Percentiles rank a stretch among this genome's conserved stretches.
Conservation (phyloP, 2,329 filamentous ascomycete genomes). For the Penicillium vulpinum region DNA sequence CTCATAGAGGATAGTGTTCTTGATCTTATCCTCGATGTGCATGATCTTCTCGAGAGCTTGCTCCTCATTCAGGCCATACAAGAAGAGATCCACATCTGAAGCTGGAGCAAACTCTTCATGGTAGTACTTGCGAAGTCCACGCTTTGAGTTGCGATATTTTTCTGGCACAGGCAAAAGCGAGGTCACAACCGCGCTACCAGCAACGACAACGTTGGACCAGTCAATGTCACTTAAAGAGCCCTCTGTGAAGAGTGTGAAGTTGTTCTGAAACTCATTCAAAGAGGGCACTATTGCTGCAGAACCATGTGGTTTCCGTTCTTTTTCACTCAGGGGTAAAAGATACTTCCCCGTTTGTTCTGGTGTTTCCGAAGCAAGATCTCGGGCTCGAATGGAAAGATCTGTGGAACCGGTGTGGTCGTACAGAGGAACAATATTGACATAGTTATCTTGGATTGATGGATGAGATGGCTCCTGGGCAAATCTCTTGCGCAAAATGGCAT, state of each 20-base stretch:
- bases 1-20: conserved; percentile 76
- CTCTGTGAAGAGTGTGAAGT: conserved; percentile 82
- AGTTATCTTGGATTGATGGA: conserved; percentile 28
- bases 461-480: conserved; percentile 43
- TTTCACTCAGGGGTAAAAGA: conserved; percentile 35
- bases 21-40: conserved; percentile 72
- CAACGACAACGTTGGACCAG: conserved; percentile 79
- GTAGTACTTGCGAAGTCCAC: conserved; percentile 67
- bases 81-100: conserved; percentile 82
- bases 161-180: conserved; percentile 70
- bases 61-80: conserved; percentile 76
- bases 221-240: conserved; percentile 72
- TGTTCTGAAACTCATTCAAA: conserved; percentile 70
- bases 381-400: conserved; percentile 33
- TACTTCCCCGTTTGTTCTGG: conserved; percentile 35
- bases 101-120: conserved; percentile 79
- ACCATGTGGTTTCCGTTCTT: conserved; percentile 62
- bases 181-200: conserved; percentile 78
- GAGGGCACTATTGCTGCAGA: conserved; percentile 67
- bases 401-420: conserved; percentile 28
- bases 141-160: conserved; percentile 62
- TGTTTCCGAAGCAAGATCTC: conserved; percentile 33
- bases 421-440: conserved; percentile 39
- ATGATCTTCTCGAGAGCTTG: conserved; percentile 81
- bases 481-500: conserved; percentile 37